Evolutionary conservation across 108 stramenopile species (phyloP), one percentile per base, ranked within the genome.

Genomic region (Nitzschia putrida): DNA sequence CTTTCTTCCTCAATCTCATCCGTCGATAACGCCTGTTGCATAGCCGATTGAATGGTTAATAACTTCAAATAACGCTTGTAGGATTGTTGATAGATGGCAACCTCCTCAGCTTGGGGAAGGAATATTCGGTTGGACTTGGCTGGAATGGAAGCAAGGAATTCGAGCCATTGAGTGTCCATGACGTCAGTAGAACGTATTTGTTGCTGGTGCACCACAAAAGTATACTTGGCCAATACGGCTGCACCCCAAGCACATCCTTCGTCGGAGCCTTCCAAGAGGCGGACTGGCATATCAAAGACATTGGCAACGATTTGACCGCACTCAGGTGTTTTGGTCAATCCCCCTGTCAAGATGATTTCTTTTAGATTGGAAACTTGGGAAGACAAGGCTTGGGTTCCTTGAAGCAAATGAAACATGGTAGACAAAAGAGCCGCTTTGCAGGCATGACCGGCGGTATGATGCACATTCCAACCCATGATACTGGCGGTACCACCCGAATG

Each of bases 191-290:
- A 0, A 22, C 12, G 24, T 14, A 23, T 7, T 20, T 26, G 12
- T 45, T 42, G 18, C 25, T 57, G 23, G 16, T 16, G 52, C 11
- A 0, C 13, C 41, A 51, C 67, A 25, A 64, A 37, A 18, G 18
- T 61, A 61, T 68, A 78, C 57, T 67, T 76, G 22, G 78, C 78
- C 75, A 83, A 47, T 23, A 83, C 53, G 25, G 70, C 69, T 24
- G 82, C 82, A 40, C 82, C 82, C 78, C 78, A 83, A 1, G 71
- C 41, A n/a, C 72, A 69, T 29, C 82, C 82, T 61, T 83, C 82
- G 11, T 83, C 82, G 26, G 82, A 60, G 7, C 69, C 59, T 23
- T 66, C 74, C 61, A 77, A 26, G 55, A 80, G 34, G 13, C 52
- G 53, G 10, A 79, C 77, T 1, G 78, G 78, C 9, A 61, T 34